phyloP scores from a whole-genome alignment of 2,329 filamentous ascomycete species.

The Neofusicoccum parvum region DNA sequence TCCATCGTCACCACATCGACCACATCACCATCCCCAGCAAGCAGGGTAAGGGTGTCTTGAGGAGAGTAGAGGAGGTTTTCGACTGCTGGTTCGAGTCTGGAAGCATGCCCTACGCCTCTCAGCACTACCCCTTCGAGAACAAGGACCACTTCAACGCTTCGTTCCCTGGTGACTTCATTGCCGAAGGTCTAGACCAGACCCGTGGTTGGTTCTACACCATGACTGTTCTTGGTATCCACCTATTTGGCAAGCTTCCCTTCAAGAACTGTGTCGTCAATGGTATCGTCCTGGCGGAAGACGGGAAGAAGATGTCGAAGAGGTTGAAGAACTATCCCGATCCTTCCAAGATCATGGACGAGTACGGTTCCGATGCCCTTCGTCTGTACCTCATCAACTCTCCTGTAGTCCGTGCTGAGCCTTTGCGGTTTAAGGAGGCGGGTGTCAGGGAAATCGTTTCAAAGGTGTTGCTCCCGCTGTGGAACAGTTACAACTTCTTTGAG shows the following conservation, averaged over 20 bases:
- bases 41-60: conserved; percentile 80
- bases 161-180: conserved; percentile 93
- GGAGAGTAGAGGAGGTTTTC: conserved; percentile 84
- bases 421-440: conserved; percentile 87
- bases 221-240: conserved; percentile 81
- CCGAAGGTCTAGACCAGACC: conserved; percentile 90
- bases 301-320: conserved; percentile 98
- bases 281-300: conserved; percentile 89
- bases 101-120: conserved; percentile 90
- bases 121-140: conserved; percentile 92
- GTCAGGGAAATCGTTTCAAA: conserved; percentile 95
- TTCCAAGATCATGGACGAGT: conserved; percentile 76
- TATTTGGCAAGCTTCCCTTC: conserved; percentile 84
- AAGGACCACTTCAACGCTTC: conserved; percentile 75
- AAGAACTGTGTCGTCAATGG: conserved; percentile 97
- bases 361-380: conserved; percentile 88
- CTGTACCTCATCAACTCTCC: conserved; percentile 98
- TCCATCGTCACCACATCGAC: conserved; percentile 92
- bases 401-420: conserved; percentile 85
- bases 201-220: conserved; percentile 97
- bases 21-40: conserved; percentile 92
- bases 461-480: conserved; percentile 89
- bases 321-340: conserved; percentile 96
- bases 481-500: conserved; percentile 95
- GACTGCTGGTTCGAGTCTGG: conserved; percentile 98